phyloP scores from a whole-genome alignment of 2,329 filamentous ascomycete genomes.

The Diaporthe vaccinii region DNA sequence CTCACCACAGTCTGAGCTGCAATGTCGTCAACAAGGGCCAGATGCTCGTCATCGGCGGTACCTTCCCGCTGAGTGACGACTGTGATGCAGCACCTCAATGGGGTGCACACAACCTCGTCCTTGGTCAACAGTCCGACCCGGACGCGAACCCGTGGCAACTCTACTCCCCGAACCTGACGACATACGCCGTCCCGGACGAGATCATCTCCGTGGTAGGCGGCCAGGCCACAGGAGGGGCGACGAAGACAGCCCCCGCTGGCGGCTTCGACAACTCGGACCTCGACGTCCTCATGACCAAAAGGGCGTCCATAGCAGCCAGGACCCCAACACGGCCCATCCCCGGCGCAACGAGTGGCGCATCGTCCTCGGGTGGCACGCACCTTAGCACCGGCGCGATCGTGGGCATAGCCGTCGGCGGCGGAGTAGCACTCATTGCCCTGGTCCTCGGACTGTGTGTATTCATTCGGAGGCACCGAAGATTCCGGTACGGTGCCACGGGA shows the following conservation, averaged over 20 bases:
- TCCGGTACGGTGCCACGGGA: slow-evolving; percentile 13
- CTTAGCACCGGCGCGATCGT: slow-evolving; percentile 57
- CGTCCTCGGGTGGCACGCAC: slow-evolving; percentile 24
- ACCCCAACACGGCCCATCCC: slow-evolving; percentile 63
- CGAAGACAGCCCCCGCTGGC: slow-evolving; percentile 60
- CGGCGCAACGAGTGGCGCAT: slow-evolving; percentile 40
- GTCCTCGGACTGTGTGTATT: slow-evolving; percentile 49
- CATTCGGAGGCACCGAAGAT: slow-evolving; percentile 45
- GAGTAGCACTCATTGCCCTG: slow-evolving; percentile 47
- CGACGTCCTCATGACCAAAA: slow-evolving; percentile 65
- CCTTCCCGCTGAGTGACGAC: slow-evolving; percentile 61
- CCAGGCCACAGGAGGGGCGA: slow-evolving; percentile 65
- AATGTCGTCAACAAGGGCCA: slow-evolving; percentile 69
- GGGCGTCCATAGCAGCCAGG: slow-evolving; percentile 59
- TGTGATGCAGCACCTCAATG: slow-evolving; percentile 68
- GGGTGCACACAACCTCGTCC: slow-evolving; percentile 69
- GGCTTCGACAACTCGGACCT: slow-evolving; percentile 68
- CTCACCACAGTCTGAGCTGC: slow-evolving; percentile 70
- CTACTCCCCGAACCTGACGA: slow-evolving; percentile 62
- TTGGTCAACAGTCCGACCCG: slow-evolving; percentile 61
- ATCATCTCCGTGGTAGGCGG: slow-evolving; percentile 66
- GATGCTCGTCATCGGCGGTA: slow-evolving; percentile 75
- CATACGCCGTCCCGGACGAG: slow-evolving; percentile 67
- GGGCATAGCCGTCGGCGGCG: slow-evolving; percentile 59
- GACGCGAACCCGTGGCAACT: slow-evolving; percentile 63